Base-by-base conservation (phyloP, 2,329 filamentous ascomycete genomes). In the Fusarium circinatum region DNA sequence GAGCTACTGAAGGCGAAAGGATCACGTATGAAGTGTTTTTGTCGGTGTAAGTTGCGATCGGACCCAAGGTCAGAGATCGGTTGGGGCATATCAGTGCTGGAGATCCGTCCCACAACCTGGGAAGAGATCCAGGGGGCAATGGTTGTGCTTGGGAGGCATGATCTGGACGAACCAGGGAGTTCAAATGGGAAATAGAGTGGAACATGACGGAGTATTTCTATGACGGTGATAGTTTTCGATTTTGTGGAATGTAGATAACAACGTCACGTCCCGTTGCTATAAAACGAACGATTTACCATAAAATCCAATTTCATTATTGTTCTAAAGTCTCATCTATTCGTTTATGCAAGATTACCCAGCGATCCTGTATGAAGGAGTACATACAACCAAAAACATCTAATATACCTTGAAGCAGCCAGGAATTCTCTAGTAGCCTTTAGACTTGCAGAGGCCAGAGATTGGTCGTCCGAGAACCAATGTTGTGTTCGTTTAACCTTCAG, bases 1-100 rank as follows among this genome's bases (percentile, higher is more conserved):
- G 76, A 76, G 6, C 75, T 83, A 24, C 45, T 81, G 48, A 59
- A 61, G 12, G 26, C 48, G 4, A 71, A 52, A 9, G 45, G 65
- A n/a, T 61, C 70, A 7, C 74, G 72, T 2, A 58, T 32, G 26
- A 82, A 82, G 58, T 82, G 81, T 47, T 79, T 78, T 68, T 83
- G 81, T 51, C 71, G 70, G 26, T 82, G 81, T 56, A 77, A 76
- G 24, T 44, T 82, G 28, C 65, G 60, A 30, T 48, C 48, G 20
- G 78, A 80, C 44, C 22, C 45, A 5, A 52, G 57, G 11, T 71
- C 78, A 20, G 65, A 69, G 52, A 58, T 75, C 5, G 76, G 79
- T 10, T 81, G 78, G 76, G 70, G 65, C 6, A 59, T 80, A 12
- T 22, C 65, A 28, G 68, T 81, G 22, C 49, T 79, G 41, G 74